Evolutionary conservation across 2,329 filamentous ascomycete species (phyloP).

Genomic region (Triangularia verruculosa): DNA sequence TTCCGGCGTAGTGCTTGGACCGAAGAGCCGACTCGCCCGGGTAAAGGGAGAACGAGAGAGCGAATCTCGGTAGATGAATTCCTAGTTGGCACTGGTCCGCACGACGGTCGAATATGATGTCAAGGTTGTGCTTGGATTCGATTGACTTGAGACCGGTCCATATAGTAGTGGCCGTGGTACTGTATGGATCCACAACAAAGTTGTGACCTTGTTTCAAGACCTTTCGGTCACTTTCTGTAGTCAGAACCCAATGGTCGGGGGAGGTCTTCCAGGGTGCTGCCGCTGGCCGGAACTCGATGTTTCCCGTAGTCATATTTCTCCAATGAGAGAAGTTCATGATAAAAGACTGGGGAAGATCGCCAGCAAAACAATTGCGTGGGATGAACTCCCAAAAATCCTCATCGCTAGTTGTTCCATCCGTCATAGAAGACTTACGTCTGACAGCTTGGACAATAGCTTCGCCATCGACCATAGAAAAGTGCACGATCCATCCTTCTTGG

Average conservation of each 20-base stretch:
- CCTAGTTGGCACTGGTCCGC: conserved; percentile 27
- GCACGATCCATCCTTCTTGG: conserved; percentile 33
- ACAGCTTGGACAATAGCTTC: conserved; percentile 31
- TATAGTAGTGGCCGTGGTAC: conserved; percentile 34
- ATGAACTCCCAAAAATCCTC: conserved; percentile 34
- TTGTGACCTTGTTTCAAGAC: neutral
- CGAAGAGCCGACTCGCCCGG: conserved; percentile 30
- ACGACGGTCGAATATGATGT: conserved; percentile 32
- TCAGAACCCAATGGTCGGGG: conserved; percentile 15
- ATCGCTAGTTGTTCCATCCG: too few relatives aligned
- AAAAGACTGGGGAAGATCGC: conserved; percentile 21
- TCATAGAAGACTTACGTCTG: neutral
- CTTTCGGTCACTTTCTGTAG: neutral
- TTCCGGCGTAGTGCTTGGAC: conserved; percentile 51
- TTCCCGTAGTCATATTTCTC: conserved; percentile 12
- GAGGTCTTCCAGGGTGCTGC: conserved; percentile 11
- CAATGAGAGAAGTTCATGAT: conserved; percentile 19
- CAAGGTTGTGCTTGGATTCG: conserved; percentile 35
- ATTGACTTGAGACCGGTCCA: conserved; percentile 36
- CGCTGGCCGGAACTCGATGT: conserved; percentile 20
- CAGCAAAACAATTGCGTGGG: conserved; percentile 1
- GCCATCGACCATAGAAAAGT: conserved; percentile 33
- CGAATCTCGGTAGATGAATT: conserved; percentile 45
- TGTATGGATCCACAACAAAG: conserved; percentile 36
- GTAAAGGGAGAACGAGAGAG: conserved; percentile 45